These are phyloP conservation scores for Salvia splendens DNA, from an alignment of 257 asterid genomes.

Conservation along the genomic window DNA sequence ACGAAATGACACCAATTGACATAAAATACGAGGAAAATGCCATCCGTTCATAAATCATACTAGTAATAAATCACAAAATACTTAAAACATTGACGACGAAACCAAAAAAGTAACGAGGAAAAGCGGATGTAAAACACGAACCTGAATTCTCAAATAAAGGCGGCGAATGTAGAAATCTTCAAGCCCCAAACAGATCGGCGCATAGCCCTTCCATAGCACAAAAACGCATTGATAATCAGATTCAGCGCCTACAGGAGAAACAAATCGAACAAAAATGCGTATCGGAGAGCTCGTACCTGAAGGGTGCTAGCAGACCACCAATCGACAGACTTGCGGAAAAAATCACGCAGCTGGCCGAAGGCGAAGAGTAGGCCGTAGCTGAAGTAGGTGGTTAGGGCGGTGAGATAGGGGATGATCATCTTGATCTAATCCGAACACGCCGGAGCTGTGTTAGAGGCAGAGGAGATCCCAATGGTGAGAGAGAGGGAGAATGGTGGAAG, in stretches of 20 bases:
- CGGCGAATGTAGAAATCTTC: conserved; percentile 97
- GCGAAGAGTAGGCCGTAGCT: conserved; percentile 96
- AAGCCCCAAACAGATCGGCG: conserved; percentile 95
- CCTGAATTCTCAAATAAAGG: conserved; percentile 88
- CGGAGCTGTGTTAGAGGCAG: too few relatives aligned
- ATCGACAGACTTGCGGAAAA: conserved; percentile 66
- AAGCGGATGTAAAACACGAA: conserved; percentile 18
- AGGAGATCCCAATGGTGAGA: conserved; percentile 34
- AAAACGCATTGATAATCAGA: neutral
- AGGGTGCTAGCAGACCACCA: conserved; percentile 71
- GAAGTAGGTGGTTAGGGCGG: conserved; percentile 93
- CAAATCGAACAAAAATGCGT: neutral
- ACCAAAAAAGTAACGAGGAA: neutral
- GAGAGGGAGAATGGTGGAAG: conserved; percentile 25
- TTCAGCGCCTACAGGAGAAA: neutral
- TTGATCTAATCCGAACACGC: conserved; percentile 27
- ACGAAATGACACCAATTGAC: neutral
- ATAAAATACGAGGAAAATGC: neutral
- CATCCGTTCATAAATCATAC: neutral
- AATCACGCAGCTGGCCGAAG: conserved; percentile 90
- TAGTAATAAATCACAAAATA: neutral
- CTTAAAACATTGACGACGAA: neutral
- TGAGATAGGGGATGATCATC: conserved; percentile 87
- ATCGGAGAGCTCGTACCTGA: conserved; percentile 46
- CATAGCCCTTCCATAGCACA: conserved; percentile 70